Percentiles rank a stretch among this genome's conserved stretches.
Conservation (phyloP, 176 grass and related monocot genomes). For the Tuctoria greenei region DNA sequence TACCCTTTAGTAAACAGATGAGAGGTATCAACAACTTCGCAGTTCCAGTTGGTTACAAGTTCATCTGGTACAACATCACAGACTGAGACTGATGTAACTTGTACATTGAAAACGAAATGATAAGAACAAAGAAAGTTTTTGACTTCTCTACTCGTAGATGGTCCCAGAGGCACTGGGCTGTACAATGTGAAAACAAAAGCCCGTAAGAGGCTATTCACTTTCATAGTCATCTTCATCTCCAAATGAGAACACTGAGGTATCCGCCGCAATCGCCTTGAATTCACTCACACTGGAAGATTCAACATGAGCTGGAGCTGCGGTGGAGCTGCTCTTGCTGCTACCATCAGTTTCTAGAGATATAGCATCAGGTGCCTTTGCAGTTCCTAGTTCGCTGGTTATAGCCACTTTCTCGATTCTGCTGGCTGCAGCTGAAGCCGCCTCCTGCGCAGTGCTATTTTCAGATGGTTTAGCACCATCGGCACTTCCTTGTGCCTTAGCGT, state of each 20-base stretch:
- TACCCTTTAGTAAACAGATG: neutral
- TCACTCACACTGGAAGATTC: conserved; percentile 74
- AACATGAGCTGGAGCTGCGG: conserved; percentile 15
- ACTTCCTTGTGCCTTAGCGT: conserved; percentile 22
- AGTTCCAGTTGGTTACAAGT: conserved; percentile 27
- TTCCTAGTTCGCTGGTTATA: conserved; percentile 47
- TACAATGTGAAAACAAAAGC: conserved; percentile 28
- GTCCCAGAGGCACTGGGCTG: conserved; percentile 37
- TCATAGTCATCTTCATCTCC: conserved; percentile 95
- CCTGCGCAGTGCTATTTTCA: conserved; percentile 42
- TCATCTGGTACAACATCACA: conserved; percentile 24
- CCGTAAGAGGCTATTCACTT: conserved; percentile 55
- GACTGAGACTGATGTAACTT: conserved; percentile 10
- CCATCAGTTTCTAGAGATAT: conserved; percentile 43
- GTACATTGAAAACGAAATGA: conserved; percentile 43
- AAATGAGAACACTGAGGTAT: conserved; percentile 86
- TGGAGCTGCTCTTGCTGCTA: conserved; percentile 38
- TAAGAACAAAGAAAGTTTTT: conserved; percentile 44
- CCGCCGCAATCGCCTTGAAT: conserved; percentile 93
- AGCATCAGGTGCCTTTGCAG: conserved; percentile 42
- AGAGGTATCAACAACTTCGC: conserved; percentile 17
- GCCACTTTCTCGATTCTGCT: conserved; percentile 54
- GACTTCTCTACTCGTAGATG: conserved; percentile 7
- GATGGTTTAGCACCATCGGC: conserved; percentile 47
- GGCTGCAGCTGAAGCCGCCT: conserved; percentile 33